Evolutionary conservation across 257 asterid species (phyloP), one percentile per base, ranked within the genome.

Genomic region (Eustoma russellianum): DNA sequence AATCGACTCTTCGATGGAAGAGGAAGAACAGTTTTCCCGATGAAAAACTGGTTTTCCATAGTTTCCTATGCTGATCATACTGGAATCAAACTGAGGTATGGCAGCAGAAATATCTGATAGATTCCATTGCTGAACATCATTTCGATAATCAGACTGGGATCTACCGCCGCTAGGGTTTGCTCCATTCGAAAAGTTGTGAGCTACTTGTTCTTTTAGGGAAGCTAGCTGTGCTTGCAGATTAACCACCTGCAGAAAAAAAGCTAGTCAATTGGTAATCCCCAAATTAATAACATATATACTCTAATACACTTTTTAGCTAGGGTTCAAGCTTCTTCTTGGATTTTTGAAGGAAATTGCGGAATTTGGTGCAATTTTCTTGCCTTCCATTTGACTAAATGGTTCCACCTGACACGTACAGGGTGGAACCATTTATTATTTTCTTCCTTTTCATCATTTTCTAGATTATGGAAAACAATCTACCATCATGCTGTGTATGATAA

Each of bases 41-140:
- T 33, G 55, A 53, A 14, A 8, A n/a, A 24, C 30, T 17, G 55
- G 48, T 58, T 28, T 17, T 41, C 41, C 62, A 46, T 58, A 17
- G 40, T 28, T 53, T 5, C 33, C 34, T 45, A 35, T 46, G 0
- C 38, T 52, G 49, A 56, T 50, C 15, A 46, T 30, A 53, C 55
- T 62, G 12, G 49, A 62, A 47, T 70, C 81, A 53, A 75, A 70
- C 56, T 70, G 82, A 38, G 85, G 55, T 16, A 52, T 15, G 8
- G 19, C 61, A 60, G 69, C 67, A 55, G 55, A 79, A 57, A 71
- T 70, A 49, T 69, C 74, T 10, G 65, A 61, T 16, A 69, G 80
- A 61, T 66, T 64, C 96, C 85, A 87, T 53, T 59, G 77, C 41
- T 83, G 92, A 34, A 77, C 52, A 63, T 83, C 86, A 62, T 73